Evolutionary conservation across 192 early-diverging fungal species (phyloP).

Genomic region (Funneliformis mosseae): DNA sequence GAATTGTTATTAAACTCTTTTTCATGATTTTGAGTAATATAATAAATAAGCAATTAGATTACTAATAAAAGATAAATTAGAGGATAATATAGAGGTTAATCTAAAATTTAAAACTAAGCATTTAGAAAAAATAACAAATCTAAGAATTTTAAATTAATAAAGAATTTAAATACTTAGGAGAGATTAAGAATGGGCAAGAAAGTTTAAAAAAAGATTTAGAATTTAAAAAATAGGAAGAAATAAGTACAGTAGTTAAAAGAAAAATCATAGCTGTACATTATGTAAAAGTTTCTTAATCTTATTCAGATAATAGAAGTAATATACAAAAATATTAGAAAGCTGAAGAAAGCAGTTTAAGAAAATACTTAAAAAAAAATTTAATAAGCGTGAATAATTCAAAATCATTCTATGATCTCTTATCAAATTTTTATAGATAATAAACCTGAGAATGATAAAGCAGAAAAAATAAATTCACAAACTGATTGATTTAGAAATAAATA

Average conservation of each 20-base stretch:
- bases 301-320: constrained; percentile 27
- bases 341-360: constrained; percentile 8
- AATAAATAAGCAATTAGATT: too few relatives aligned
- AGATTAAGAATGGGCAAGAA: too few relatives aligned
- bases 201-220: too few relatives aligned
- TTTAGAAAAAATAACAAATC: too few relatives aligned
- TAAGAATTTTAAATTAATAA: too few relatives aligned
- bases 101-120: too few relatives aligned
- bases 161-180: too few relatives aligned
- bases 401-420: constrained; percentile 2
- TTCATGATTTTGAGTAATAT: too few relatives aligned
- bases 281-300: constrained; percentile 15
- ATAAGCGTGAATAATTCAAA: constrained; percentile 18
- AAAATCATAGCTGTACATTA: constrained; percentile 1
- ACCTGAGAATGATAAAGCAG: neutral
- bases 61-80: too few relatives aligned
- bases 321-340: constrained; percentile 26
- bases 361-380: constrained; percentile 25
- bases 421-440: constrained; percentile 25
- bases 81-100: too few relatives aligned
- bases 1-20: too few relatives aligned
- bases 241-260: constrained; percentile 13
- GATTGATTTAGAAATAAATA: constrained; percentile 25
- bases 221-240: too few relatives aligned
- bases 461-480: neutral